phyloP scores from a whole-genome alignment of 23 red algal species.

The Gracilariopsis chorda region DNA sequence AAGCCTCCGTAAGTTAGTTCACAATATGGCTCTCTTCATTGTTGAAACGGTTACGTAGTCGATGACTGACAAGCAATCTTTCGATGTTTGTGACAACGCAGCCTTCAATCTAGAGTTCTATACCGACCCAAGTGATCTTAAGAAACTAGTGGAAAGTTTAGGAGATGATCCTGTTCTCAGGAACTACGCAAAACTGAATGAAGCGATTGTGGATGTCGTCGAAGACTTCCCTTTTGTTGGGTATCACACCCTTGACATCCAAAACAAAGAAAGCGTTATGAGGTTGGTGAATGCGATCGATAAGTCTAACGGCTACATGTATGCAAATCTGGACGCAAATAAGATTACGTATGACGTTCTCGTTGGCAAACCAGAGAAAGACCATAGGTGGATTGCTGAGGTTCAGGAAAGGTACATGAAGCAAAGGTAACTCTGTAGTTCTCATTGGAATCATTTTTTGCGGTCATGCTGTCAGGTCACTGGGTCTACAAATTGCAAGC shows the following conservation, averaged over 20 bases:
- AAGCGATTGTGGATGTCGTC: slow-evolving; percentile 64
- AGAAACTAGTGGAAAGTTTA: slow-evolving; percentile 9
- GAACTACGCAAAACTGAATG: slow-evolving; percentile 64
- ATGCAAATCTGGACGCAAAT: slow-evolving; percentile 51
- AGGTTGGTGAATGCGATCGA: slow-evolving; percentile 40
- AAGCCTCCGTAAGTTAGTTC: slow-evolving; percentile 47
- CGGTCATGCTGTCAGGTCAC: too few relatives aligned
- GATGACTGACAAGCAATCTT: too few relatives aligned
- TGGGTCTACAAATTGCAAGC: too few relatives aligned
- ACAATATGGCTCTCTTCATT: too few relatives aligned
- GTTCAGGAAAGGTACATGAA: slow-evolving; percentile 68
- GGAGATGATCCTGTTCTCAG: slow-evolving; percentile 22
- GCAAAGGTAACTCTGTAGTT: too few relatives aligned
- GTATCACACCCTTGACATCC: slow-evolving; percentile 70
- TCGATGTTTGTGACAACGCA: not conserved
- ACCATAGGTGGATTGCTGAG: slow-evolving; percentile 34
- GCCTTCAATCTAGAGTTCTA: slow-evolving; percentile 52
- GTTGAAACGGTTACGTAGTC: too few relatives aligned
- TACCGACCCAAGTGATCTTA: slow-evolving; percentile 47
- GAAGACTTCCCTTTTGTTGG: slow-evolving; percentile 80
- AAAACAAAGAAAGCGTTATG: slow-evolving; percentile 59
- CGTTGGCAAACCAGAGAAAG: slow-evolving; percentile 57
- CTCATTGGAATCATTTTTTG: too few relatives aligned
- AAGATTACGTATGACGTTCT: slow-evolving; percentile 31
- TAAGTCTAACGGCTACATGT: slow-evolving; percentile 72